phyloP scores from a whole-genome alignment of 306 rosid genomes.

The Begonia peltatifolia region DNA sequence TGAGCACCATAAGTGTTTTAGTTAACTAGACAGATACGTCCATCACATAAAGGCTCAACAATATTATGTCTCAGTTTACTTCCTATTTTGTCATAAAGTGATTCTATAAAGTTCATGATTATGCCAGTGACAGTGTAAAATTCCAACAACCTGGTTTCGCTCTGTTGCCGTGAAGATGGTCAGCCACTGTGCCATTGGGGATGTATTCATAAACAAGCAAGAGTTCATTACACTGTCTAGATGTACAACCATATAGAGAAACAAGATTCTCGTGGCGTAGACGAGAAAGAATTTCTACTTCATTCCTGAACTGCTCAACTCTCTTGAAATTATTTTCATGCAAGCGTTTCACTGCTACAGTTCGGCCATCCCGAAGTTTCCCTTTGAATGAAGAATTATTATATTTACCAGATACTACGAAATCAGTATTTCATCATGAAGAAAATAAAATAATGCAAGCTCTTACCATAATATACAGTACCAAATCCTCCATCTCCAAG shows the following conservation, averaged over 20 bases:
- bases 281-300: slow-evolving; percentile 37
- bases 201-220: slow-evolving; percentile 69
- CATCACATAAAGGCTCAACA: too few relatives aligned
- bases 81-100: too few relatives aligned
- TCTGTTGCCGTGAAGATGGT: slow-evolving; percentile 56
- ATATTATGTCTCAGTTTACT: too few relatives aligned
- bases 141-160: slow-evolving; percentile 20
- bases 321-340: slow-evolving; percentile 59
- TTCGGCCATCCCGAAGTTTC: slow-evolving; percentile 50
- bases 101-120: too few relatives aligned
- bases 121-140: too few relatives aligned
- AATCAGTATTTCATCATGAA: too few relatives aligned
- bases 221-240: slow-evolving; percentile 66
- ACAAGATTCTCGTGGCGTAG: slow-evolving; percentile 65
- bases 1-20: too few relatives aligned
- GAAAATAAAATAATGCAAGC: too few relatives aligned
- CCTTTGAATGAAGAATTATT: too few relatives aligned
- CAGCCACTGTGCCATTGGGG: slow-evolving; percentile 75
- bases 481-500: slow-evolving; percentile 92
- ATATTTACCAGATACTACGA: too few relatives aligned
- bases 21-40: too few relatives aligned
- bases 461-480: slow-evolving; percentile 64
- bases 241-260: slow-evolving; percentile 69
- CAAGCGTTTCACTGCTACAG: slow-evolving; percentile 72
- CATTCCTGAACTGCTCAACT: slow-evolving; percentile 77